Evolutionary conservation across 139 green algal genomes (phyloP), one percentile per base, ranked within the genome.

Genomic region (Tetratostichococcus sp.): DNA sequence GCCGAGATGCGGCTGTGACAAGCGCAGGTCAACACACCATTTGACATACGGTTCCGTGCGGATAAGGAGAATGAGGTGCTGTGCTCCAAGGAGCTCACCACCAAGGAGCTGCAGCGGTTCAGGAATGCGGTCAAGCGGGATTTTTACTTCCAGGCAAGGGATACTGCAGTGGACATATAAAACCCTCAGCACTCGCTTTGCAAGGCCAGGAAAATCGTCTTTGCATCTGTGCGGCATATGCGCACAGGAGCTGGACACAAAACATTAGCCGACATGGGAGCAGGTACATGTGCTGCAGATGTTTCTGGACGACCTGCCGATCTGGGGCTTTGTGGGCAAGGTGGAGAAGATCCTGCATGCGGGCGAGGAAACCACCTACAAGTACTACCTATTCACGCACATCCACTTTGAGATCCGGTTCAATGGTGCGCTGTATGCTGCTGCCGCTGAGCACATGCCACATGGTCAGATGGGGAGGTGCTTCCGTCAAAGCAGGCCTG

Each of bases 301-400:
- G 89, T 94, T 91, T 67, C 93, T 89, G 43, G 92, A 97, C 74
- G 94, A 97, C 76, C 87, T 99, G 65, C 96, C 96, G 1, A 91
- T 99, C 34, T 99, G 95, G 94, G 96, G 96, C 26, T 97, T 95
- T 80, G 85, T 98, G 21, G 93, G 93, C 70, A 97, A 93, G 77
- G 83, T 91, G 58, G 91, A 95, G 81, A 83, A 87, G 75, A 79
- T 86, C 32, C 35, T 86, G 43, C 77, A 78, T 25, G 31, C 71
- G 21, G 68, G 70, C 23, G 86, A 92, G 70, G 73, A 76, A 23
- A 50, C 34, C 4, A 73, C 84, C 69, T 65, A 84, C 35, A 77
- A 76, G 42, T 83, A 88, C 73, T 95, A 81, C 71, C 80, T 98
- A 0, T 98, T 97, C 89, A 97, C 92, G 0, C 94, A 97, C 82